phyloP scores from a whole-genome alignment of 2,329 filamentous ascomycete species.

The Phaeosphaeriaceae sp. region DNA sequence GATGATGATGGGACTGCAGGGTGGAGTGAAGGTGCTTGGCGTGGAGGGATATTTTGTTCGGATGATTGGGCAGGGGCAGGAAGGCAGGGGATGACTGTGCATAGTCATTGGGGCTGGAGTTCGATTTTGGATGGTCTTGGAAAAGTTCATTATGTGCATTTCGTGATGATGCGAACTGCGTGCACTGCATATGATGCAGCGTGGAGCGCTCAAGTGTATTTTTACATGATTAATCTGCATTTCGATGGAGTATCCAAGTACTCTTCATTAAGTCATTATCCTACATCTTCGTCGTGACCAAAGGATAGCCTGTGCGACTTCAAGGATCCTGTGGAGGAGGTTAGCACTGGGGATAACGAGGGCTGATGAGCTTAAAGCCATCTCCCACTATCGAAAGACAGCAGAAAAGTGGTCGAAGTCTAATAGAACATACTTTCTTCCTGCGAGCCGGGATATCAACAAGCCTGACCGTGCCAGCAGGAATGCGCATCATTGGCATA shows the following conservation, averaged over 20 bases:
- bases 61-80: neutral
- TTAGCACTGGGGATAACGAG: neutral
- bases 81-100: neutral
- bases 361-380: neutral
- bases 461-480: slow-evolving; percentile 26
- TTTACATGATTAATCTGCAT: neutral
- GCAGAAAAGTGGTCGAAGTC: neutral
- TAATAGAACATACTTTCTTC: neutral
- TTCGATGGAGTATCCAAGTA: neutral
- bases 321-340: neutral
- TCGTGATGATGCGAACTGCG: neutral
- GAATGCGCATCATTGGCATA: slow-evolving; percentile 16
- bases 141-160: neutral
- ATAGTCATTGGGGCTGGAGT: no score
- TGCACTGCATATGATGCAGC: no score
- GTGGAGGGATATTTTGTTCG: slow-evolving; percentile 11
- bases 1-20: slow-evolving; percentile 23
- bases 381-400: neutral
- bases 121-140: no score
- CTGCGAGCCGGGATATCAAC: slow-evolving; percentile 26
- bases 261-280: neutral
- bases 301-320: neutral
- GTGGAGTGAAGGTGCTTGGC: neutral
- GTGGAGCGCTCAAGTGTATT: neutral
- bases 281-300: neutral